phyloP scores from a whole-genome alignment of 192 early-diverging fungal genomes.

The Entomortierella parvispora region DNA sequence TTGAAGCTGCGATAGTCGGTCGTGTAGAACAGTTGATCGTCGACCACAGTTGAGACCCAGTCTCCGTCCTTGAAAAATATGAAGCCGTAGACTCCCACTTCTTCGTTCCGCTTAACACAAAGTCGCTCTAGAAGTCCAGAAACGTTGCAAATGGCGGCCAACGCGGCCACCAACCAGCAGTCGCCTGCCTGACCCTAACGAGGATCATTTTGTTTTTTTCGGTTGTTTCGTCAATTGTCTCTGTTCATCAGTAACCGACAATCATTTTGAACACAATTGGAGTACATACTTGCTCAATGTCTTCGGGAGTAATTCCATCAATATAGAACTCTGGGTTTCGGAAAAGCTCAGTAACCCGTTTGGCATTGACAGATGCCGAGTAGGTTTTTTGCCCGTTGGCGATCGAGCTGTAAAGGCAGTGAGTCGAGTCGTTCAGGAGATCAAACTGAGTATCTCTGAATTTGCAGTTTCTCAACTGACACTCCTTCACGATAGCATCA shows the following conservation, averaged over 20 bases:
- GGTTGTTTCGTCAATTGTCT: no score
- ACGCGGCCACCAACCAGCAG: slow-evolving; percentile 62
- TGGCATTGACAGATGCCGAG: slow-evolving; percentile 7
- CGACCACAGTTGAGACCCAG: slow-evolving; percentile 56
- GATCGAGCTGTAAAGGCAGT: slow-evolving; percentile 11
- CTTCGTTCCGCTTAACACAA: slow-evolving; percentile 60
- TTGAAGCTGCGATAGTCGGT: slow-evolving; percentile 1
- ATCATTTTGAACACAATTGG: background rate
- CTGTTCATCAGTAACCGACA: no score
- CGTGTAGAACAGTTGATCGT: slow-evolving; percentile 54
- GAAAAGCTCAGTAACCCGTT: slow-evolving; percentile 51
- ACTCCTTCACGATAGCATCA: slow-evolving; percentile 24
- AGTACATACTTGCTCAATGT: slow-evolving; percentile 29
- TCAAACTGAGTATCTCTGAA: slow-evolving; percentile 27
- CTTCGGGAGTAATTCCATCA: slow-evolving; percentile 33
- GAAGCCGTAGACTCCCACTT: slow-evolving; percentile 64
- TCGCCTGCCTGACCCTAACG: slow-evolving; percentile 52
- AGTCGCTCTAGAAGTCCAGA: slow-evolving; percentile 47
- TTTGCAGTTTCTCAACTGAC: slow-evolving; percentile 10
- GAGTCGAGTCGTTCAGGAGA: background rate
- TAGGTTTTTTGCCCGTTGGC: background rate
- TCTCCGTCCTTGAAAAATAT: slow-evolving; percentile 62
- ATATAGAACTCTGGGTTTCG: slow-evolving; percentile 56
- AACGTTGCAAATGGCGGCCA: slow-evolving; percentile 48
- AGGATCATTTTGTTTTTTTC: background rate